Evolutionary conservation across 78 protist genomes (phyloP), one percentile per base, ranked within the genome.

Genomic region (Dictyostelium firmibasis): DNA sequence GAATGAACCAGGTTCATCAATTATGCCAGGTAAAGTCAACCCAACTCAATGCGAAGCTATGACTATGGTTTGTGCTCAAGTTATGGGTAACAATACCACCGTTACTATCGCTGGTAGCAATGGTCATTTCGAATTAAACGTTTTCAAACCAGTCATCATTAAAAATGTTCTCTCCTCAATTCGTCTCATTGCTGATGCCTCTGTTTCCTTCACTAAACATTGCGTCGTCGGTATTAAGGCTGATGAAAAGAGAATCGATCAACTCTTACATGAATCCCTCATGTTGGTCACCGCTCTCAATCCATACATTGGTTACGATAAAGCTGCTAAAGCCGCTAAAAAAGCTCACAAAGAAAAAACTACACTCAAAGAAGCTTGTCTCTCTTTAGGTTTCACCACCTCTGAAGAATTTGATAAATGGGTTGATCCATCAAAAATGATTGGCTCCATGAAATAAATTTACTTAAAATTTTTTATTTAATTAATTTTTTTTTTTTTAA

Each of bases 221-320:
- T 98, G 99, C 86, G 97, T 96, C n/a, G 94, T 75, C 14, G 99
- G 99, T n/a, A 86, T 98, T 50, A 72, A 83, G 38, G 96, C 99
- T 29, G 97, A 99, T 96, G 36, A 53, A 57, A 81, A 75, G 79
- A 74, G 91, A 86, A 97, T 98, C 92, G 70, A 44, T 41, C 47
- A 35, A 50, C 18, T 92, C 47, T 38, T 98, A 64, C n/a, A 85
- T 79, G 72, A 96, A 78, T 94, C 98, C 0, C 96, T 99, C 79
- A 99, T 99, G 99, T 96, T 98, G 60, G 99, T 99, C 78, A 99
- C 99, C 5, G 98, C 99, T 1, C 97, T 99, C 86, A 98, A 97
- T 95, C 97, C 97, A 33, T 95, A 98, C 97, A 99, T 99, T 72
- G 99, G 99, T 62, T 99, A 99, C 86, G 99, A 99, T 94, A 97